A percentile compares a stretch with the other conserved stretches of the same genome.
These are phyloP conservation scores for Penicillium sp. DNA, from an alignment of 2,329 filamentous ascomycete species.

Conservation along the genomic window DNA sequence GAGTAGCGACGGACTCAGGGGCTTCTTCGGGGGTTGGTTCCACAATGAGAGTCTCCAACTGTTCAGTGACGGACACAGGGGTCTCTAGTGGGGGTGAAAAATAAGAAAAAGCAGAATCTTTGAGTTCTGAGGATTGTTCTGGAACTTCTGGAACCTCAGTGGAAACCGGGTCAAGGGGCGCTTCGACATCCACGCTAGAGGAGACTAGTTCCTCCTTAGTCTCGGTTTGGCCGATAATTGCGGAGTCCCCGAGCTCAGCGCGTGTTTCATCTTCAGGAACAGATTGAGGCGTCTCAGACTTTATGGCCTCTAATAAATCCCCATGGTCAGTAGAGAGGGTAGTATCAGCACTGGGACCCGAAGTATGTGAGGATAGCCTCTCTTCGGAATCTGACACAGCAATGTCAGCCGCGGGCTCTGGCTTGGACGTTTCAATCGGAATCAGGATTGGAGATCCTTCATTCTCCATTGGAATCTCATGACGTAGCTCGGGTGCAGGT, in stretches of 20 bases:
- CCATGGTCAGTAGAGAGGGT: constrained; percentile 11
- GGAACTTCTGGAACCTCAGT: constrained; percentile 22
- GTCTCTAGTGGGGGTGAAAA: constrained; percentile 14
- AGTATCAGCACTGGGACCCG: constrained; percentile 11
- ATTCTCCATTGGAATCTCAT: constrained; percentile 5
- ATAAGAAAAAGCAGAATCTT: constrained; percentile 16
- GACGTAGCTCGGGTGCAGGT: constrained; percentile 1
- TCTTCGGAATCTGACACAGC: constrained; percentile 17
- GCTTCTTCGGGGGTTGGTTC: constrained; percentile 11
- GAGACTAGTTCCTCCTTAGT: constrained; percentile 31
- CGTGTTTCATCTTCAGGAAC: constrained; percentile 27
- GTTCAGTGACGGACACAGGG: constrained; percentile 15
- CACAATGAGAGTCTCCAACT: constrained; percentile 15
- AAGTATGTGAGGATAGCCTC: constrained; percentile 16
- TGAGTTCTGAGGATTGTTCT: constrained; percentile 25
- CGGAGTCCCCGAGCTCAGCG: constrained; percentile 23
- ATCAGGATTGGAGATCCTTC: constrained; percentile 7
- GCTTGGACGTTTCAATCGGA: constrained; percentile 17
- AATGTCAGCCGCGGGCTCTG: constrained; percentile 26
- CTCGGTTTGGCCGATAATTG: constrained; percentile 22
- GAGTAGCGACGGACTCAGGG: constrained; percentile 19
- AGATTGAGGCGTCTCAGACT: constrained; percentile 19
- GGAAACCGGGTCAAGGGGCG: constrained; percentile 29
- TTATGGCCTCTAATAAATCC: constrained; percentile 12
- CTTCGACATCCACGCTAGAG: constrained; percentile 31